Evolutionary conservation across 2,329 filamentous ascomycete genomes (phyloP), one percentile per base, ranked within the genome.

Genomic region (Colletotrichum brevisporum): DNA sequence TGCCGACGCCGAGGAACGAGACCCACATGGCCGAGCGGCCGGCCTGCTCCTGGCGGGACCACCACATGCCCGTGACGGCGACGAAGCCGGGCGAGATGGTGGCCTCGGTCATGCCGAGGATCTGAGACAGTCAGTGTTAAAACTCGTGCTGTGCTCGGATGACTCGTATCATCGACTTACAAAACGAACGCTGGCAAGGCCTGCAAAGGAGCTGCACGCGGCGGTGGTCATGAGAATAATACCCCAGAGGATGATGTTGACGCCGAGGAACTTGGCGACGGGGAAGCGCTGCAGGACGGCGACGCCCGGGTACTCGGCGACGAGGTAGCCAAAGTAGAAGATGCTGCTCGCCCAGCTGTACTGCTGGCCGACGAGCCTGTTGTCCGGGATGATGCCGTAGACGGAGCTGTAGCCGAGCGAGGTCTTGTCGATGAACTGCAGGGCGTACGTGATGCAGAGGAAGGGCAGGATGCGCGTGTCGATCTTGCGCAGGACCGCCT

Each of bases 21-120:
- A 80, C 79, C 75, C 79, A 81, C 63, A 76, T 75, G 50, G 79
- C 78, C 5, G 80, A 78, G 2, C 80, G 76, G 31, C 77, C 73
- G 2, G 78, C 78, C 57, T 82, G 80, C 47, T 82, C 80, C 3
- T 75, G 73, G 9, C 79, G 76, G 1, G 79, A 80, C 61, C 80
- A 82, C 80, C 80, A 82, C 47, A 81, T 76, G 3, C 76, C 78
- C 60, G 80, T 79, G 1, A 82, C 72, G 5, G 81, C 73, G 47
- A 82, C 80, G 57, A 81, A 82, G 1, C 75, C 79, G 56, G 71
- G 80, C 55, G 71, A 78, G 24, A 76, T 75, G 55, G 72, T 77
- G 16, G 71, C 76, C 67, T 82, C 81, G 21, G 81, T 75, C 4
- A 79, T 64, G 2, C 79, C 81, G 3, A 82, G 73, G 45, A 81